A percentile compares a stretch with the other conserved stretches of the same genome.
Evolutionary conservation across 2,329 filamentous ascomycete genomes (phyloP).

Genomic region (Cladosporium sp.): DNA sequence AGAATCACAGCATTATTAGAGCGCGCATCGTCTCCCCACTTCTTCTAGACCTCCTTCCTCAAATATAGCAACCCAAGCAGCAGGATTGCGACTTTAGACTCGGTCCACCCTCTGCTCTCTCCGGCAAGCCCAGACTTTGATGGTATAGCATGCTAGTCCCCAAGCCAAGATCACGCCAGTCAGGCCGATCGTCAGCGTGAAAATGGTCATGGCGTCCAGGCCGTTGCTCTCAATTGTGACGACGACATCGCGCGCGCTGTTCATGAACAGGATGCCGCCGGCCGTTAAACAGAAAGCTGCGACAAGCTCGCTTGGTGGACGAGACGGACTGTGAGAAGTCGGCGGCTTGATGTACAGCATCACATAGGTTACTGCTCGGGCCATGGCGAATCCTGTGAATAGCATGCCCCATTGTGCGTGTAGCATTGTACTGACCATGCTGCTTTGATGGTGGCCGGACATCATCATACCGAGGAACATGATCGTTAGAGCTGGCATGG

Average conservation of each 20-base stretch:
- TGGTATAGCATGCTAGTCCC: slow-evolving; percentile 71
- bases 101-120: slow-evolving; percentile 30
- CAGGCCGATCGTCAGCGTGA: slow-evolving; percentile 82
- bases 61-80: too few relatives aligned
- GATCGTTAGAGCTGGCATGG: slow-evolving; percentile 83
- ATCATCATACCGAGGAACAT: slow-evolving; percentile 90
- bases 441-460: slow-evolving; percentile 83
- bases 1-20: too few relatives aligned
- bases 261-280: slow-evolving; percentile 90
- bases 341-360: slow-evolving; percentile 78
- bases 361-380: slow-evolving; percentile 77
- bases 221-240: slow-evolving; percentile 72
- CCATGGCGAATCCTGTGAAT: slow-evolving; percentile 75
- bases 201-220: slow-evolving; percentile 89
- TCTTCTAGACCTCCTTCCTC: too few relatives aligned
- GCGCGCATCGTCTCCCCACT: too few relatives aligned
- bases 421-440: slow-evolving; percentile 85
- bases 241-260: slow-evolving; percentile 77
- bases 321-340: slow-evolving; percentile 73
- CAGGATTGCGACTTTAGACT: too few relatives aligned
- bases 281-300: slow-evolving; percentile 82
- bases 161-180: slow-evolving; percentile 84
- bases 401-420: slow-evolving; percentile 92
- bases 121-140: slow-evolving; percentile 79
- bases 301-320: slow-evolving; percentile 88